These are phyloP conservation scores for Podospora conica DNA, from an alignment of 495 filamentous ascomycete species.

Conservation along the genomic window DNA sequence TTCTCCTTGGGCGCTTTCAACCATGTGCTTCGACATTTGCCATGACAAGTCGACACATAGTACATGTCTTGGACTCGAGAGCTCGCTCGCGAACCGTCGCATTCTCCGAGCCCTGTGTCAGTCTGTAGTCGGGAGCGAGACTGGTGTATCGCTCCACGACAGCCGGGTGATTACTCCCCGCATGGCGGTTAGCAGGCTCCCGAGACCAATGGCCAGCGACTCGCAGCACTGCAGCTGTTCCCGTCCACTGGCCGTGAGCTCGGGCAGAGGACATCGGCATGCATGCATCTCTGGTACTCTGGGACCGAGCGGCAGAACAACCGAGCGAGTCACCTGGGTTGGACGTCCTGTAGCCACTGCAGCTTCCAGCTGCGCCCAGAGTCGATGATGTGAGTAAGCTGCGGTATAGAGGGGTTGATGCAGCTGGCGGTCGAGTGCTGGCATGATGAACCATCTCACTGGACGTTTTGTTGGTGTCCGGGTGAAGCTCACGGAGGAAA, in stretches of 20 bases:
- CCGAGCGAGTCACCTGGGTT: slow-evolving; percentile 1
- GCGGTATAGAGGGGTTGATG: not conserved
- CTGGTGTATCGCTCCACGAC: slow-evolving; percentile 10
- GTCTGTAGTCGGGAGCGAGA: slow-evolving; percentile 1
- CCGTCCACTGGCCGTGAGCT: not conserved
- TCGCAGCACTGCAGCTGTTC: not conserved
- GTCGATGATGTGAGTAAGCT: not conserved
- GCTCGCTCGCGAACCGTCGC: not conserved
- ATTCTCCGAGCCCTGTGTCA: not conserved
- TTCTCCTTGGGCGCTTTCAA: no score
- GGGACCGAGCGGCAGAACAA: slow-evolving; percentile 2
- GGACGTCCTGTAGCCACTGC: not conserved
- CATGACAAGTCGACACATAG: not conserved
- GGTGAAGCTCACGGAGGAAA: not conserved
- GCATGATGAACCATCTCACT: not conserved
- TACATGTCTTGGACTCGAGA: not conserved
- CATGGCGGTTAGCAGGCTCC: not conserved
- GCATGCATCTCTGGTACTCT: not conserved
- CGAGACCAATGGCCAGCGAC: not conserved
- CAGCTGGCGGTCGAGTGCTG: not conserved
- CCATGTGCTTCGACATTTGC: not conserved
- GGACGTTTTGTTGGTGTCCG: not conserved
- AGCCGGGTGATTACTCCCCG: slow-evolving; percentile 6
- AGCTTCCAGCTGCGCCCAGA: slow-evolving; percentile 1
- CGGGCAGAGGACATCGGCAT: not conserved